Evolutionary conservation across 2,329 filamentous ascomycete genomes (phyloP).

Genomic region (Colletotrichum sidae): DNA sequence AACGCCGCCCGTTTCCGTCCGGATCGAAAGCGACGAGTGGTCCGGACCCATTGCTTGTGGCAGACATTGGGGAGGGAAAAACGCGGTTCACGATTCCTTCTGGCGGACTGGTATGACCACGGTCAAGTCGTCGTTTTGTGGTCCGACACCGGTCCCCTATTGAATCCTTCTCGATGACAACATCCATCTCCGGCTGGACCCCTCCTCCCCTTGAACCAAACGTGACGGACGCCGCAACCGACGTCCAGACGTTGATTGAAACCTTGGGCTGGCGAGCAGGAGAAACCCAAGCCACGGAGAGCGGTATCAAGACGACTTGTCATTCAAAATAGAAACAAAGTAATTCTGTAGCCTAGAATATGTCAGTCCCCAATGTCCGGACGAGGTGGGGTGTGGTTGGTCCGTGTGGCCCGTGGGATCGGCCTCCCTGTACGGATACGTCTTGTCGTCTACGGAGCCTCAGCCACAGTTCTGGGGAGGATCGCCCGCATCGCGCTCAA

Average conservation of each 20-base stretch:
- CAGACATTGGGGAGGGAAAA: not conserved
- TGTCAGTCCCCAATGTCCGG: slow-evolving; percentile 24
- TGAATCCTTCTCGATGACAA: slow-evolving; percentile 15
- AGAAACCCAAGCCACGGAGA: not conserved
- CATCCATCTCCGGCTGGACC: not conserved
- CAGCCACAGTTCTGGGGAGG: slow-evolving; percentile 32
- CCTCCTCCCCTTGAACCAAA: no score
- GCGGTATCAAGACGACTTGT: slow-evolving; percentile 3
- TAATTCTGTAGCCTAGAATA: slow-evolving; percentile 34
- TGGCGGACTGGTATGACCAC: not conserved
- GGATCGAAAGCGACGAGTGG: not conserved
- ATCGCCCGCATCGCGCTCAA: slow-evolving; percentile 26
- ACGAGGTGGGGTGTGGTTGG: slow-evolving; percentile 25
- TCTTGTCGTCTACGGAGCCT: slow-evolving; percentile 15
- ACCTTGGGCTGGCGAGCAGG: not conserved
- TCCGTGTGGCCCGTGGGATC: slow-evolving; percentile 25
- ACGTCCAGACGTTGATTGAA: not conserved
- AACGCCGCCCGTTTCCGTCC: not conserved
- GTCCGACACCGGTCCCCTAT: slow-evolving; percentile 1
- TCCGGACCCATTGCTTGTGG: not conserved
- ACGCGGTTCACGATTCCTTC: not conserved
- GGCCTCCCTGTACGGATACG: slow-evolving; percentile 29
- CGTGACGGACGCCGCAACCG: no score
- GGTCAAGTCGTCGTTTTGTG: slow-evolving; percentile 5
- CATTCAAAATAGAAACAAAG: slow-evolving; percentile 29